A percentile compares a stretch with the other conserved stretches of the same genome.
Conservation (phyloP, 202 grass and related monocot genomes). For the Saccharum hybrid region DNA sequence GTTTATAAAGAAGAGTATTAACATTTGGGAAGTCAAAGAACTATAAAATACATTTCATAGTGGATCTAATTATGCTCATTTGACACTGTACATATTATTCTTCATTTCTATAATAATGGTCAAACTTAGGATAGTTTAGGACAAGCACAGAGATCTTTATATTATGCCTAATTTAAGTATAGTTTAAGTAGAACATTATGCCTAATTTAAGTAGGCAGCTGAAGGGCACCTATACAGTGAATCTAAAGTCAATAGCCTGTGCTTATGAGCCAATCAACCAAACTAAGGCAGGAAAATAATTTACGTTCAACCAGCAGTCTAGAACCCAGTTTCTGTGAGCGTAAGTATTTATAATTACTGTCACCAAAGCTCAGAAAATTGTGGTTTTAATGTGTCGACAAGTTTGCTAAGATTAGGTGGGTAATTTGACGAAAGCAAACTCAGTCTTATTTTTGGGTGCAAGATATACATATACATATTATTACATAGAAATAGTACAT, state of each 20-base stretch:
- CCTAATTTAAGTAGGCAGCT: not conserved
- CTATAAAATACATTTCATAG: no score
- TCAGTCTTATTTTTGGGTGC: not conserved
- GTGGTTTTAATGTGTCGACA: not conserved
- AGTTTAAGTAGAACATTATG: not conserved
- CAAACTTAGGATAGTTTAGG: not conserved
- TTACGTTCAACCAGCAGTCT: not conserved
- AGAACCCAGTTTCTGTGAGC: not conserved
- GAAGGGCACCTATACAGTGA: not conserved
- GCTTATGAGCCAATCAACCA: not conserved
- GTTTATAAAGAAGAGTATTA: no score
- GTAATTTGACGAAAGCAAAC: not conserved
- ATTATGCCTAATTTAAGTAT: not conserved
- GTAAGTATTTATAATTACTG: not conserved
- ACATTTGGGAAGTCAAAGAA: no score
- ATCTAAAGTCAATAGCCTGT: not conserved
- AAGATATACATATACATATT: not conserved
- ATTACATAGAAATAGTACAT: slow-evolving; percentile 4
- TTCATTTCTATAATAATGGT: not conserved
- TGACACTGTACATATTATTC: no score
- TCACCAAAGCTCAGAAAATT: not conserved
- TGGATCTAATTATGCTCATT: no score
- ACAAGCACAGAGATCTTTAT: not conserved
- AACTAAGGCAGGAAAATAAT: not conserved
- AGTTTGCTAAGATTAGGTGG: not conserved